Percentiles rank a stretch among this genome's conserved stretches.
These are phyloP conservation scores for Apophysomyces sp. DNA, from an alignment of 371 early-diverging fungal genomes.

Conservation along the genomic window DNA sequence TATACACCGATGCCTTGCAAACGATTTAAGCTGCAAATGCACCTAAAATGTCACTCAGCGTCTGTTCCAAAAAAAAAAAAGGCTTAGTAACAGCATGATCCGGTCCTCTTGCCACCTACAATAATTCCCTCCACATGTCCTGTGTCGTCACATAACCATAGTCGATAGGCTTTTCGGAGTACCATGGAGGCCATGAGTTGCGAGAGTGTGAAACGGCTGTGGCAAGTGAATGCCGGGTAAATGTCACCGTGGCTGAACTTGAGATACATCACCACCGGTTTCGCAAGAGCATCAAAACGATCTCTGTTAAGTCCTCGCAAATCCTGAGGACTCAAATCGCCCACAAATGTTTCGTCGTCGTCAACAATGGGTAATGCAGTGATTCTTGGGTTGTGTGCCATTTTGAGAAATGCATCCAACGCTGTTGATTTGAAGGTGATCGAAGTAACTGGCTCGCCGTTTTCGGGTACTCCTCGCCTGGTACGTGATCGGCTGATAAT, in stretches of 20 bases:
- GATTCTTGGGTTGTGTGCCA: conserved; percentile 35
- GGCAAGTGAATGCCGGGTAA: conserved; percentile 53
- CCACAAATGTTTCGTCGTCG: conserved; percentile 49
- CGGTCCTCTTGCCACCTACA: neutral
- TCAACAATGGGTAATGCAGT: conserved; percentile 56
- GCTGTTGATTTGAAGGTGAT: conserved; percentile 53
- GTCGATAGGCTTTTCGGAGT: conserved; percentile 49
- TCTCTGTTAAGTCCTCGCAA: conserved; percentile 58
- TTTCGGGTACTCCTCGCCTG: neutral
- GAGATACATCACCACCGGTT: conserved; percentile 44
- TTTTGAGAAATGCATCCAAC: conserved; percentile 49
- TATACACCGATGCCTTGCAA: too few relatives aligned
- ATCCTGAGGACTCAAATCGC: conserved; percentile 63
- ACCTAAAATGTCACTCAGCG: conserved; percentile 20
- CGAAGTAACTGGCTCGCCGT: conserved; percentile 1
- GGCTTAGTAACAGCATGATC: too few relatives aligned
- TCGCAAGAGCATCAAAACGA: conserved; percentile 43
- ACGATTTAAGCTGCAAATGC: conserved; percentile 12
- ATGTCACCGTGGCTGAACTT: conserved; percentile 48
- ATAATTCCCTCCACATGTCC: conserved; percentile 57
- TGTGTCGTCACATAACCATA: conserved; percentile 58
- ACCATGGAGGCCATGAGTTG: conserved; percentile 59
- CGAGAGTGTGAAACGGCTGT: conserved; percentile 53
- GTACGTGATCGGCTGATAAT: conserved; percentile 20
- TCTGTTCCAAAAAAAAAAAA: neutral